Conservation (phyloP, 2,329 filamentous ascomycete genomes). For the Huntiella omanensis region DNA sequence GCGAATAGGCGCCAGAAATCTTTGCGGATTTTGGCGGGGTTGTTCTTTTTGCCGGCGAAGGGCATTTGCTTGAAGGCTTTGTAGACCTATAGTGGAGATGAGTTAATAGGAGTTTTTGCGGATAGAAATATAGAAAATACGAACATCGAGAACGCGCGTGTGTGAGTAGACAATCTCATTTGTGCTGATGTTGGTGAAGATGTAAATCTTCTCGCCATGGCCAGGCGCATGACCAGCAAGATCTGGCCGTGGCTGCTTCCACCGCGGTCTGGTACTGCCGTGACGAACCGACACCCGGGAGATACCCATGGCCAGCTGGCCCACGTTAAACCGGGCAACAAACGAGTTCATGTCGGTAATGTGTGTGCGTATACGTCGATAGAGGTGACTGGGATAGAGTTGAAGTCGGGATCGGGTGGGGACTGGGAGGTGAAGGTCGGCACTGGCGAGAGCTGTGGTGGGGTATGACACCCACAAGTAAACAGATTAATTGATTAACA, state of each 20-base stretch:
- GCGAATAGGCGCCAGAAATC: slow-evolving; percentile 49
- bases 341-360: slow-evolving; percentile 17
- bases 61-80: slow-evolving; percentile 37
- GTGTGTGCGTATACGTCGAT: not conserved
- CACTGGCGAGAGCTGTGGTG: not conserved
- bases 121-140: slow-evolving; percentile 12
- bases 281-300: slow-evolving; percentile 25
- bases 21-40: slow-evolving; percentile 42
- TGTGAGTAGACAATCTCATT: slow-evolving; percentile 36
- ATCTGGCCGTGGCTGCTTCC: slow-evolving; percentile 13
- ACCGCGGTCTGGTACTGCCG: slow-evolving; percentile 16
- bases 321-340: slow-evolving; percentile 17
- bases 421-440: not conserved
- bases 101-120: not conserved
- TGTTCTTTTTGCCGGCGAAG: slow-evolving; percentile 49
- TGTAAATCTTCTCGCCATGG: slow-evolving; percentile 39
- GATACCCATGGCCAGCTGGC: slow-evolving; percentile 24
- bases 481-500: too few species aligned
- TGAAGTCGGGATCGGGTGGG: not conserved
- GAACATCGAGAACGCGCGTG: slow-evolving; percentile 26
- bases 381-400: slow-evolving; percentile 5
- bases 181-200: slow-evolving; percentile 31
- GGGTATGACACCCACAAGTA: not conserved
- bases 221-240: slow-evolving; percentile 17
- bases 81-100: slow-evolving; percentile 16